phyloP scores from a whole-genome alignment of 164 flowering plant genomes.

The Cinnamomum chago region DNA sequence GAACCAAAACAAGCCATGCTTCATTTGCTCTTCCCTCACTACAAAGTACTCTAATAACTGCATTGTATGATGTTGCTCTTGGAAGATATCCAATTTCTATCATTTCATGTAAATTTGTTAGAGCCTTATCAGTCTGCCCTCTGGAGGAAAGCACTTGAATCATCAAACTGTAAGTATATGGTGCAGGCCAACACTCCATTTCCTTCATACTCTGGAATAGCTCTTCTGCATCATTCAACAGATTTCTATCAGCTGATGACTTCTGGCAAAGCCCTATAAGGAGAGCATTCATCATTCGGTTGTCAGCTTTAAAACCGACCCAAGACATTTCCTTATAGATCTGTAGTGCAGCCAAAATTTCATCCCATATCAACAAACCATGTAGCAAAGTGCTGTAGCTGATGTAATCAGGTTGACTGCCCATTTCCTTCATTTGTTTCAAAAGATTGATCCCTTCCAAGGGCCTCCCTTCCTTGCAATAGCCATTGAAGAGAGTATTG shows the following conservation, averaged over 20 bases:
- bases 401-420: slow-evolving; percentile 60
- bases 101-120: slow-evolving; percentile 41
- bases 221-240: slow-evolving; percentile 37
- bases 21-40: slow-evolving; percentile 38
- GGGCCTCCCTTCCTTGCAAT: slow-evolving; percentile 71
- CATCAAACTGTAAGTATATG: slow-evolving; percentile 35
- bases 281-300: slow-evolving; percentile 50
- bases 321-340: slow-evolving; percentile 56
- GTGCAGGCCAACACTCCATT: slow-evolving; percentile 22
- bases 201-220: slow-evolving; percentile 49
- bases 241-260: slow-evolving; percentile 40
- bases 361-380: slow-evolving; percentile 72
- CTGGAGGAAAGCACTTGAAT: slow-evolving; percentile 47
- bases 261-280: slow-evolving; percentile 57
- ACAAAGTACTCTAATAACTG: slow-evolving; percentile 53
- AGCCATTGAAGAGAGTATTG: slow-evolving; percentile 77
- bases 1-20: slow-evolving; percentile 41
- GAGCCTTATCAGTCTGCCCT: slow-evolving; percentile 38
- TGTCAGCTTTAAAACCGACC: slow-evolving; percentile 45
- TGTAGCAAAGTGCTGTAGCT: slow-evolving; percentile 68
- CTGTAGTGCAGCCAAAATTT: slow-evolving; percentile 31
- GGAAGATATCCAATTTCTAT: slow-evolving; percentile 39
- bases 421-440: slow-evolving; percentile 51
- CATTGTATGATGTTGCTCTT: slow-evolving; percentile 34
- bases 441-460: slow-evolving; percentile 50